Percentiles rank a stretch among this genome's conserved stretches.
These are phyloP conservation scores for Diaporthe amygdali DNA, from an alignment of 2,329 filamentous ascomycete species.

Conservation along the genomic window DNA sequence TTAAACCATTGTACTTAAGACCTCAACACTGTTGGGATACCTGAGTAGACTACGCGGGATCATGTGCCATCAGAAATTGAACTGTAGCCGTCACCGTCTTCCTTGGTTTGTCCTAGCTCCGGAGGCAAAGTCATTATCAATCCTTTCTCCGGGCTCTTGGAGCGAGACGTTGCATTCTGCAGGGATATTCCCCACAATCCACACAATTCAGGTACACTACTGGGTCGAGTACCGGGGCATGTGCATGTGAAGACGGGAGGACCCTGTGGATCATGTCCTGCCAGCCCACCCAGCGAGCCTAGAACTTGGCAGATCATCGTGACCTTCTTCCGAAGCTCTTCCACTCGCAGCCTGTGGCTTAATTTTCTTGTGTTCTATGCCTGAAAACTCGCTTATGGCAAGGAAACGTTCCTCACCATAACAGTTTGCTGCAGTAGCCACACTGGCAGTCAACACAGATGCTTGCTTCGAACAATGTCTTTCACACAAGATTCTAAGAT, in stretches of 20 bases:
- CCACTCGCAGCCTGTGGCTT: background rate
- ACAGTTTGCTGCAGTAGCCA: too few species aligned
- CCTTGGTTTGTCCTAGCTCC: background rate
- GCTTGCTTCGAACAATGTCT: too few species aligned
- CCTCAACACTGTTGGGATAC: too few species aligned
- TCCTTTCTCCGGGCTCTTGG: background rate
- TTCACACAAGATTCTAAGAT: background rate
- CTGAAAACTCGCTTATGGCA: background rate
- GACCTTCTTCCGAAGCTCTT: background rate
- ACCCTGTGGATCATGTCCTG: background rate
- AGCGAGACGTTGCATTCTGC: background rate
- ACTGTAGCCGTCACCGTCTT: background rate
- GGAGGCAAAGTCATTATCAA: background rate
- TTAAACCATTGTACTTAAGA: too few species aligned
- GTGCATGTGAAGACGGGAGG: background rate
- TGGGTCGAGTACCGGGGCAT: background rate
- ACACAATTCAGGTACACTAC: background rate
- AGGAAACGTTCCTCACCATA: background rate
- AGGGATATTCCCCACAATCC: background rate
- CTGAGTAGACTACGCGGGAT: too few species aligned
- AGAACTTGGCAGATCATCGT: background rate
- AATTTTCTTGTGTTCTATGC: background rate
- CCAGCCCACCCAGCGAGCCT: background rate
- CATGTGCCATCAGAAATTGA: background rate
- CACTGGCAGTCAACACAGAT: background rate